phyloP scores from a whole-genome alignment of 441 rosid species.

The Brassica balearica region DNA sequence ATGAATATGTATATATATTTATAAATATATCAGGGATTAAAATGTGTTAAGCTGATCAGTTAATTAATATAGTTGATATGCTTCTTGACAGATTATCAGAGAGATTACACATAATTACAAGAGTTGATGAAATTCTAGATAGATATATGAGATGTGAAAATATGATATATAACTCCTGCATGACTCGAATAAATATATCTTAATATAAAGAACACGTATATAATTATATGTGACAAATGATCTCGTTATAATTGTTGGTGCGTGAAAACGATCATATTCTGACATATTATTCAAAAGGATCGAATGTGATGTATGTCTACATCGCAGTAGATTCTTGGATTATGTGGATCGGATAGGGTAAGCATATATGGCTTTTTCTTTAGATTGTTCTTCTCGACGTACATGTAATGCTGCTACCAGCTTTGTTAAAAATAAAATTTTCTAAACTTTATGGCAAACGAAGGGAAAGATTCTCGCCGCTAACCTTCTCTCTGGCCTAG shows the following conservation, averaged over 20 bases:
- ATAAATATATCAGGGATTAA: neutral
- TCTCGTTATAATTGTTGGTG: too few species aligned
- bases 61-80: neutral
- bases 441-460: too few species aligned
- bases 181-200: too few species aligned
- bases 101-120: neutral
- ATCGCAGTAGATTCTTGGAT: neutral
- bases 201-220: too few species aligned
- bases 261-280: too few species aligned
- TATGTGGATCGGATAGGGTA: neutral
- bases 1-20: too few species aligned
- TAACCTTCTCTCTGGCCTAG: too few species aligned
- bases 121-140: neutral
- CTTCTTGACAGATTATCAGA: neutral
- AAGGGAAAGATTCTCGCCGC: too few species aligned
- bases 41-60: neutral
- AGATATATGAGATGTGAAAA: neutral
- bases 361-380: neutral
- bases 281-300: constrained; percentile 1
- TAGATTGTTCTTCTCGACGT: neutral
- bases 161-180: too few species aligned
- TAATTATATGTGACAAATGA: neutral
- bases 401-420: neutral
- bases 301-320: neutral
- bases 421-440: too few species aligned